Evolutionary conservation across 1,284 basidiomycete genomes (phyloP), one percentile per base, ranked within the genome.

Genomic region (Wallemia mellicola): DNA sequence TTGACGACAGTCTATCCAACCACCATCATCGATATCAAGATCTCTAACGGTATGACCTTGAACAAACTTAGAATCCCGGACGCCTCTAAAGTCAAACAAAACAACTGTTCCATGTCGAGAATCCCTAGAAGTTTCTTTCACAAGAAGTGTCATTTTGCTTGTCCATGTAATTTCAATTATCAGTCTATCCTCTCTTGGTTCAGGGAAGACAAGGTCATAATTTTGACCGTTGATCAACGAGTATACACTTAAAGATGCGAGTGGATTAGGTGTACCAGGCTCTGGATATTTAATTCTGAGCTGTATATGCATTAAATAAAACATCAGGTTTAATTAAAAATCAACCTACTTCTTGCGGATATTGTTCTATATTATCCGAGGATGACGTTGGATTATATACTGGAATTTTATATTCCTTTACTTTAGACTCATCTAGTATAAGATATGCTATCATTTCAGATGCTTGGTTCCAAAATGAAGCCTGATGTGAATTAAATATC

Each of bases 401-500:
- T 2, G 88, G 88, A 69, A 86, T 86, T 58, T 76, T 76, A 71
- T 81, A 98, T 65, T 85, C 81, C 57, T 82, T 79, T 0, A 98
- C 92, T 0, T 76, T 71, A 0, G 83, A 83, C 72, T 96, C 92
- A 69, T 98, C 87, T 62, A 87, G 80, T 17, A 78, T 73, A 48
- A 96, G 77, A 72, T 82, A 98, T 0, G 88, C 86, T 32, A 96
- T 65, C 63, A 82, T 82, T 11, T 76, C 72, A 0, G 82, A 81
- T 64, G 84, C 79, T 0, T 89, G 89, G 27, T 83, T 82, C 82
- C 86, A 95, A 88, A 88, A 96, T 5, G 92, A 73, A 0, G 88
- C 81, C 59, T 48, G 14, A n/a, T 48, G 38, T 3, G 38, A 11
- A n/a, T n/a, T 48, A n/a, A 48, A 59, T 54, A 65, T 71, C 68